These are phyloP conservation scores for Yamadazyma nakazawae DNA, from an alignment of 805 yeast species.

Conservation along the genomic window DNA sequence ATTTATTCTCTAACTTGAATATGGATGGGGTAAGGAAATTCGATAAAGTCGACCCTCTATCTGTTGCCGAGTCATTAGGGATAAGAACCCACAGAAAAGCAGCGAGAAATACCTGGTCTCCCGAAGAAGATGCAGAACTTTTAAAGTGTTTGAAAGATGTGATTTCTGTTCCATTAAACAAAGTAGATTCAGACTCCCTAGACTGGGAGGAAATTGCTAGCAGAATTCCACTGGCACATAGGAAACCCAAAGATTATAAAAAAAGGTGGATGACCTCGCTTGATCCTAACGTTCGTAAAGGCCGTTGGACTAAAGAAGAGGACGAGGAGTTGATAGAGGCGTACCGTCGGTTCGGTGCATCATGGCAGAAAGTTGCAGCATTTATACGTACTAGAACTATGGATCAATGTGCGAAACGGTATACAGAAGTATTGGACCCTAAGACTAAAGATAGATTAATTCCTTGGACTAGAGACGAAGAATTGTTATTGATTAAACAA, in stretches of 20 bases:
- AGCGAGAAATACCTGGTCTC: slow-evolving; percentile 68
- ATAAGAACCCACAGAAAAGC: slow-evolving; percentile 67
- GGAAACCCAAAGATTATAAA: slow-evolving; percentile 79
- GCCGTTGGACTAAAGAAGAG: slow-evolving; percentile 83
- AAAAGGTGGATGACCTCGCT: slow-evolving; percentile 85
- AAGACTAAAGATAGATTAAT: slow-evolving; percentile 69
- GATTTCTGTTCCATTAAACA: slow-evolving; percentile 19
- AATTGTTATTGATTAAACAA: slow-evolving; percentile 59
- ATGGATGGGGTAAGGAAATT: slow-evolving; percentile 5
- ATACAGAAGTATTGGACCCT: slow-evolving; percentile 85
- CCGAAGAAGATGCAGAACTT: slow-evolving; percentile 63
- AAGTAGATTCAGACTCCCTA: slow-evolving; percentile 38
- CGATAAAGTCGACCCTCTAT: slow-evolving; percentile 45
- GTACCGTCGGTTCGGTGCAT: slow-evolving; percentile 65
- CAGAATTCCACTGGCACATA: slow-evolving; percentile 35
- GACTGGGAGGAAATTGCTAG: slow-evolving; percentile 61
- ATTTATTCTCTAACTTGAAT: neutral
- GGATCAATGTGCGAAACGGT: slow-evolving; percentile 92
- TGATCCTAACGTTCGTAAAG: slow-evolving; percentile 78
- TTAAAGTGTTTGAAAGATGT: slow-evolving; percentile 39
- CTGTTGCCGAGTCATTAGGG: slow-evolving; percentile 69
- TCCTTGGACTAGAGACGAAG: slow-evolving; percentile 80
- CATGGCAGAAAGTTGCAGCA: slow-evolving; percentile 81
- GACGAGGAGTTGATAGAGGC: slow-evolving; percentile 65
- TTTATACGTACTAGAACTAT: slow-evolving; percentile 84